Conservation (phyloP, 495 filamentous ascomycete species). For the Gamarada debralockiae region DNA sequence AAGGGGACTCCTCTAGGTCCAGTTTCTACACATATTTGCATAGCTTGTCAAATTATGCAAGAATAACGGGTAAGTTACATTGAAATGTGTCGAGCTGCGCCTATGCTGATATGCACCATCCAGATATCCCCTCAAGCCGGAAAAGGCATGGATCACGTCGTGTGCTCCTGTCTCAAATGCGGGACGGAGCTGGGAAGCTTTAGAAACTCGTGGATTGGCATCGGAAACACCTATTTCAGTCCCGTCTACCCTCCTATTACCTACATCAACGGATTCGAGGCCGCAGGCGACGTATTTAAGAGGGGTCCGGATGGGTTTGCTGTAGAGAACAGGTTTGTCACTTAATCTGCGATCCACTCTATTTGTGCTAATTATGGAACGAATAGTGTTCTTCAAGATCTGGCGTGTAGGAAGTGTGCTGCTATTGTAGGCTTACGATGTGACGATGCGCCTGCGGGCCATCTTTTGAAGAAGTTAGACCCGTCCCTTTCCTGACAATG, state of each 20-base stretch:
- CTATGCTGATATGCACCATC: too few species aligned
- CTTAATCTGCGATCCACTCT: not conserved
- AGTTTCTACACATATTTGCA: too few species aligned
- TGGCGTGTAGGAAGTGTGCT: constrained; percentile 16
- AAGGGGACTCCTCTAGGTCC: too few species aligned
- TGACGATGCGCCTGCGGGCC: constrained; percentile 16
- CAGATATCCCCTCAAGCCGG: too few species aligned
- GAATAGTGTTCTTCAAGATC: constrained; percentile 20
- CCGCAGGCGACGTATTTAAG: constrained; percentile 1
- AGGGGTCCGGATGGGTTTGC: constrained; percentile 5
- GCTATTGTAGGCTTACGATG: constrained; percentile 19
- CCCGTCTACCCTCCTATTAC: constrained; percentile 26
- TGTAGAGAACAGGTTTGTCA: constrained; percentile 18
- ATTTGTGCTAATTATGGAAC: not conserved
- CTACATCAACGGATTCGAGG: constrained; percentile 11
- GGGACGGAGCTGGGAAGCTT: constrained; percentile 30
- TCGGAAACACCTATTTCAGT: constrained; percentile 39
- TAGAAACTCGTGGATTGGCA: constrained; percentile 38
- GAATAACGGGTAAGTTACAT: too few species aligned
- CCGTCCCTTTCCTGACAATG: not conserved
- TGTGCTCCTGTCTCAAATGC: constrained; percentile 38
- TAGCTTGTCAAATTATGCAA: too few species aligned
- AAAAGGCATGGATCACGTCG: constrained; percentile 21
- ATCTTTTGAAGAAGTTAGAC: constrained; percentile 18
- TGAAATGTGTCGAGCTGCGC: too few species aligned